These are phyloP conservation scores for Tieghemiomyces parasiticus DNA, from an alignment of 192 early-diverging fungal species.

Conservation along the genomic window DNA sequence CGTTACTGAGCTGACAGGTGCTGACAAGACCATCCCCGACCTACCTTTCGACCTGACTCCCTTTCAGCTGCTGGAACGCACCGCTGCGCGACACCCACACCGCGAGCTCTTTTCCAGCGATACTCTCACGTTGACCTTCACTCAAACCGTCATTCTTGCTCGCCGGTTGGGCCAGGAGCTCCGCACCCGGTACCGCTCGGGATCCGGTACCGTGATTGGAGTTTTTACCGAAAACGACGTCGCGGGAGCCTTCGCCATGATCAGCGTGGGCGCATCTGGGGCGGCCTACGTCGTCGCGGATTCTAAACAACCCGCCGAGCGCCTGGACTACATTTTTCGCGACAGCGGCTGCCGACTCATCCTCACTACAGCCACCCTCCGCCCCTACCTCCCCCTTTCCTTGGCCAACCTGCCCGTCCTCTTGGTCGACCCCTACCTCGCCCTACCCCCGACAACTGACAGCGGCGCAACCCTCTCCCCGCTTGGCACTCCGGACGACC, in stretches of 20 bases:
- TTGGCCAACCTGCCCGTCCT: neutral
- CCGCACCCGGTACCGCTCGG: neutral
- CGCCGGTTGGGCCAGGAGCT: neutral
- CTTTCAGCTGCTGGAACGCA: neutral
- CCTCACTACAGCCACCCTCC: neutral
- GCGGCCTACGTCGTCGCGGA: neutral
- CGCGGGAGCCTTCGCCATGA: neutral
- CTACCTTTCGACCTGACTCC: neutral
- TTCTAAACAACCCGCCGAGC: neutral
- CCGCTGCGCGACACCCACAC: neutral
- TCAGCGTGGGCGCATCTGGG: neutral
- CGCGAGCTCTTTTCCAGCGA: neutral
- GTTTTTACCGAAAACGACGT: neutral
- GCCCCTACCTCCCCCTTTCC: neutral
- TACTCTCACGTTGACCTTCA: neutral
- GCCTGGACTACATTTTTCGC: neutral
- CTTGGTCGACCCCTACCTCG: neutral
- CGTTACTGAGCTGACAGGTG: neutral
- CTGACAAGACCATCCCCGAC: neutral
- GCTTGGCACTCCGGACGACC: neutral
- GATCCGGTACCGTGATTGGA: neutral
- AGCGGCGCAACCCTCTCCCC: neutral
- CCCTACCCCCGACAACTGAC: neutral
- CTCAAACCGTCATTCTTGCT: neutral
- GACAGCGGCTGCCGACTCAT: neutral